phyloP scores from a whole-genome alignment of 192 early-diverging fungal genomes.

The Funneliformis mosseae region DNA sequence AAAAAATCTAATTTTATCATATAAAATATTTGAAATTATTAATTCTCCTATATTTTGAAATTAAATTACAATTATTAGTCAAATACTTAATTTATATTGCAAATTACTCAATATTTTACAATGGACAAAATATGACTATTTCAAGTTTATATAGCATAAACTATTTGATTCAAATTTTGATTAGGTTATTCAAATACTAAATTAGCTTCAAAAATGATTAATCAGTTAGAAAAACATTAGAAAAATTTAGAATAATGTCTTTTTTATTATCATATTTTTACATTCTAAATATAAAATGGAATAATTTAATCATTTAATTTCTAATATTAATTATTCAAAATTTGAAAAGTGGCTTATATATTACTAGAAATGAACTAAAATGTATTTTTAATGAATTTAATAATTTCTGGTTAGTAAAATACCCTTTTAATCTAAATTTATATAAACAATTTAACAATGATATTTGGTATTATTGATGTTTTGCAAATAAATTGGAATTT shows the following conservation, averaged over 20 bases:
- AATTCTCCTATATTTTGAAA: too few species aligned
- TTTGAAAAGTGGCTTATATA: slow-evolving; percentile 5
- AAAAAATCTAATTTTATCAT: too few species aligned
- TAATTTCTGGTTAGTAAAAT: too few species aligned
- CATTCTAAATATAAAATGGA: slow-evolving; percentile 10
- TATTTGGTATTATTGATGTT: too few species aligned
- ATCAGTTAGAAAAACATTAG: not conserved
- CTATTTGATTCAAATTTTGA: not conserved
- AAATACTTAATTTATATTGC: slow-evolving; percentile 5
- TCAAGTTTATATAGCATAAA: not conserved
- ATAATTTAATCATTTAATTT: not conserved
- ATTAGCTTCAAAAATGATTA: not conserved
- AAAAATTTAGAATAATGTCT: not conserved
- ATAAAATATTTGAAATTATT: too few species aligned
- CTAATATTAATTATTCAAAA: not conserved
- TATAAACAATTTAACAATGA: too few species aligned
- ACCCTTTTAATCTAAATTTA: too few species aligned
- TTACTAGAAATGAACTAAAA: not conserved
- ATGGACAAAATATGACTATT: not conserved
- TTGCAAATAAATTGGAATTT: too few species aligned
- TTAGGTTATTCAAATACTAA: not conserved
- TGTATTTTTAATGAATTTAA: too few species aligned
- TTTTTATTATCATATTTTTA: slow-evolving; percentile 7
- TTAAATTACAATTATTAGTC: too few species aligned
- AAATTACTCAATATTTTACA: not conserved